These are phyloP conservation scores for Backusella australiensis DNA, from an alignment of 192 early-diverging fungal species.

Conservation along the genomic window DNA sequence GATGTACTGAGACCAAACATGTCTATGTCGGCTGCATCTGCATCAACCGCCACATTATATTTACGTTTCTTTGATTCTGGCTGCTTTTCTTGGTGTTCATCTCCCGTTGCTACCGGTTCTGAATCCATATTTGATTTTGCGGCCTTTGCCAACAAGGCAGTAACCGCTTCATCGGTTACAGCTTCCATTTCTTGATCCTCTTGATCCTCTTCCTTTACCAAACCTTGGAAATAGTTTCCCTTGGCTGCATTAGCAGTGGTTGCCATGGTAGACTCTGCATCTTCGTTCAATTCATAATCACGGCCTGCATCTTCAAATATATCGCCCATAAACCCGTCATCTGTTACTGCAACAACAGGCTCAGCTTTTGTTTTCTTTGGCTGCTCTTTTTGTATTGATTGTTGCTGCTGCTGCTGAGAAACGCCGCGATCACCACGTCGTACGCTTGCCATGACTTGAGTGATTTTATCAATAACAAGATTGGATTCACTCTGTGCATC, in stretches of 20 bases:
- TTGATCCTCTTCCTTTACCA: slow-evolving; percentile 21
- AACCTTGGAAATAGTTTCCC: slow-evolving; percentile 27
- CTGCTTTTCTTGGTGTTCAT: not conserved
- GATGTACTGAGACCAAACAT: slow-evolving; percentile 48
- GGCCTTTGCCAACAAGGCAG: not conserved
- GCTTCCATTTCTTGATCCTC: slow-evolving; percentile 21
- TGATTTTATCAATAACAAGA: slow-evolving; percentile 73
- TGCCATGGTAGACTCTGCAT: not conserved
- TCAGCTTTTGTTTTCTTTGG: slow-evolving; percentile 16
- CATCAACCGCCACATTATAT: slow-evolving; percentile 33
- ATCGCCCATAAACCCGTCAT: slow-evolving; percentile 43
- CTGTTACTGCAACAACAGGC: not conserved
- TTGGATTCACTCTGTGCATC: slow-evolving; percentile 53
- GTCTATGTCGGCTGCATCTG: slow-evolving; percentile 48
- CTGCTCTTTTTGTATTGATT: slow-evolving; percentile 36
- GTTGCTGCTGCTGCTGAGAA: not conserved
- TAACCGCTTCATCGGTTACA: not conserved
- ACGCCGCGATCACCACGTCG: slow-evolving; percentile 34
- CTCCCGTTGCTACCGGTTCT: not conserved
- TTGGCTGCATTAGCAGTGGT: slow-evolving; percentile 8
- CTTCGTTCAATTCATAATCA: slow-evolving; percentile 67
- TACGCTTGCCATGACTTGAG: slow-evolving; percentile 56
- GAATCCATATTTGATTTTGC: not conserved
- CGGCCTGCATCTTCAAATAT: slow-evolving; percentile 88
- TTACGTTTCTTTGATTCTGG: slow-evolving; percentile 18